phyloP scores from a whole-genome alignment of 129 eudicot genomes.

The Ambrosia trifida region DNA sequence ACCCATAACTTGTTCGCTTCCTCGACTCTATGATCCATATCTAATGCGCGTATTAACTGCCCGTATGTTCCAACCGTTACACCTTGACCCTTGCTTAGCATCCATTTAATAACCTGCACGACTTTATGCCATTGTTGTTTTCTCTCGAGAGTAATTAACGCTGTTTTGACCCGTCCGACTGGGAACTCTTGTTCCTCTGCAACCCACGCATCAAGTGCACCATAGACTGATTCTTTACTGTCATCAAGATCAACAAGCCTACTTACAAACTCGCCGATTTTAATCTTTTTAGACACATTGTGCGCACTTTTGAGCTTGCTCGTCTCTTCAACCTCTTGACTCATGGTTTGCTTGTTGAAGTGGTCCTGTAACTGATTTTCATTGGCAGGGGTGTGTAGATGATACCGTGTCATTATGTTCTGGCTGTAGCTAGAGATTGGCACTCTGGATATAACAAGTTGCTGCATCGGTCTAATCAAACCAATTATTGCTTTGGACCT shows the following conservation, averaged over 20 bases:
- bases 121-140: conserved; percentile 74
- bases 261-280: conserved; percentile 46
- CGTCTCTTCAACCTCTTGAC: conserved; percentile 19
- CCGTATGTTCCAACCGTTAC: conserved; percentile 74
- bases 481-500: background rate
- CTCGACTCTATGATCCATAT: conserved; percentile 73
- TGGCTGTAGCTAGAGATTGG: conserved; percentile 33
- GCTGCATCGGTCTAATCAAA: conserved; percentile 40
- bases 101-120: conserved; percentile 90
- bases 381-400: background rate
- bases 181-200: conserved; percentile 87
- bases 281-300: conserved; percentile 49
- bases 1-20: conserved; percentile 84
- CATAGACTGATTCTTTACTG: conserved; percentile 68
- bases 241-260: conserved; percentile 54
- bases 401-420: conserved; percentile 32
- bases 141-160: conserved; percentile 58
- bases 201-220: conserved; percentile 83
- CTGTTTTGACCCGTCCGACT: conserved; percentile 63
- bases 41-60: conserved; percentile 79
- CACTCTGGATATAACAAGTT: conserved; percentile 23
- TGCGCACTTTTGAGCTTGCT: conserved; percentile 36
- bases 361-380: conserved; percentile 20
- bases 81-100: conserved; percentile 93
- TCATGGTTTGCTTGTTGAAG: background rate